A percentile compares a stretch with the other conserved stretches of the same genome.
Evolutionary conservation across 768 basidiomycete genomes (phyloP).

Genomic region (Lactifluus volemus): DNA sequence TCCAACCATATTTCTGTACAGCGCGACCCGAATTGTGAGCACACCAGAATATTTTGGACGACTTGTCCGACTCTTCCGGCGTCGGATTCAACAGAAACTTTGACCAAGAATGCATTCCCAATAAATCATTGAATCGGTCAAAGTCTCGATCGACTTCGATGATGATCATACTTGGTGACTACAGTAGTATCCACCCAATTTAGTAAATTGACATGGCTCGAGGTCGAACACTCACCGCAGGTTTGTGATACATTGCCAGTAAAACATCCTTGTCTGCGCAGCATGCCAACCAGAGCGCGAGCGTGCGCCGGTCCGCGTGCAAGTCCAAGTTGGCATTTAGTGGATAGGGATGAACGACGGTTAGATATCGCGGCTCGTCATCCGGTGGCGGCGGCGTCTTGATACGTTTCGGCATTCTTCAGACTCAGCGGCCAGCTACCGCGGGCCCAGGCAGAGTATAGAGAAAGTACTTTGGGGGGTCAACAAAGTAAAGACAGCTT

Average conservation of each 20-base stretch:
- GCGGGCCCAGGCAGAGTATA: too few species aligned
- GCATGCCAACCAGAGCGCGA: slow-evolving; percentile 37
- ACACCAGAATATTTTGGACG: slow-evolving; percentile 35
- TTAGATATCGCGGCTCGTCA: slow-evolving; percentile 38
- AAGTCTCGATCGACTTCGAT: slow-evolving; percentile 33
- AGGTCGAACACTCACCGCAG: slow-evolving; percentile 30
- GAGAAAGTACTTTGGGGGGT: too few species aligned
- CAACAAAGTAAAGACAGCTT: too few species aligned
- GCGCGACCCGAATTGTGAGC: slow-evolving; percentile 29
- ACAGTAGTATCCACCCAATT: neutral
- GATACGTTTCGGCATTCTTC: slow-evolving; percentile 34
- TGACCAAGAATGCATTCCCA: slow-evolving; percentile 38
- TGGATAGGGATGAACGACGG: slow-evolving; percentile 39
- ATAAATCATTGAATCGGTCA: slow-evolving; percentile 27
- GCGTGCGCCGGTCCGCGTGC: slow-evolving; percentile 29
- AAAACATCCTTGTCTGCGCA: slow-evolving; percentile 30
- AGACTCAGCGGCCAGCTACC: too few species aligned
- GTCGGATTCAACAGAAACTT: slow-evolving; percentile 30
- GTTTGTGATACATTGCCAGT: slow-evolving; percentile 37
- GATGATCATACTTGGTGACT: slow-evolving; percentile 38
- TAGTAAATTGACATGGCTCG: neutral
- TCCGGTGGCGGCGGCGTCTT: slow-evolving; percentile 35
- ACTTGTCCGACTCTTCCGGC: slow-evolving; percentile 24
- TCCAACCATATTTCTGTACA: slow-evolving; percentile 44
- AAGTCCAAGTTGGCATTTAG: slow-evolving; percentile 35